Evolutionary conservation across 495 filamentous ascomycete genomes (phyloP).

Genomic region (Aspergillus diversus): DNA sequence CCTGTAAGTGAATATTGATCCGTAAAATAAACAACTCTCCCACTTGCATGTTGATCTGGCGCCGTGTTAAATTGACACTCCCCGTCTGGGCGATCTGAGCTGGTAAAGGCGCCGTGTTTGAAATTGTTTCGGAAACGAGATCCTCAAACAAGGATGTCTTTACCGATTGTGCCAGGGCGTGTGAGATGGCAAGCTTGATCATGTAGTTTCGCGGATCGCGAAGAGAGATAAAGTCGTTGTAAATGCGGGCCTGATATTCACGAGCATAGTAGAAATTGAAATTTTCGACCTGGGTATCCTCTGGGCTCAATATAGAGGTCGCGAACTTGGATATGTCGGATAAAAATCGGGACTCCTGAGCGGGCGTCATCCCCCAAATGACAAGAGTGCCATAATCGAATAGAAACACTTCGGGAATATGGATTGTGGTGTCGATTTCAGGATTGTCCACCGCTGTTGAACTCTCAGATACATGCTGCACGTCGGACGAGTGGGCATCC

Average conservation of each 20-base stretch:
- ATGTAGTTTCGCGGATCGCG: slow-evolving; percentile 94
- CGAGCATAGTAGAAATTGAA: slow-evolving; percentile 99
- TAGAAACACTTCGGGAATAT: slow-evolving; percentile 91
- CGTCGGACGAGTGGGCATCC: slow-evolving; percentile 33
- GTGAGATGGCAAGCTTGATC: slow-evolving; percentile 95
- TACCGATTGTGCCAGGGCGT: slow-evolving; percentile 91
- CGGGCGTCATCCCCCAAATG: slow-evolving; percentile 95
- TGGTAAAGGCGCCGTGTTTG: slow-evolving; percentile 85
- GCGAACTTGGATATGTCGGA: slow-evolving; percentile 97
- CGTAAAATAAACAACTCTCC: slow-evolving; percentile 95
- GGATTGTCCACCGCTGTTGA: slow-evolving; percentile 32
- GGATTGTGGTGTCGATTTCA: slow-evolving; percentile 67
- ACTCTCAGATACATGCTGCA: slow-evolving; percentile 33
- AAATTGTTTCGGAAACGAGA: slow-evolving; percentile 89
- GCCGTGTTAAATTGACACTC: slow-evolving; percentile 79
- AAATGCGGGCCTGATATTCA: slow-evolving; percentile 96
- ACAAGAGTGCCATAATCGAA: slow-evolving; percentile 99
- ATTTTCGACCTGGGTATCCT: slow-evolving; percentile 91
- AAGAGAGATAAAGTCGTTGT: slow-evolving; percentile 97
- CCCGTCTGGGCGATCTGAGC: slow-evolving; percentile 88
- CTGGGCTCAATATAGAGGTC: slow-evolving; percentile 79
- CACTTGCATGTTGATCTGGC: slow-evolving; percentile 97
- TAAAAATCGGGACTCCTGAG: slow-evolving; percentile 83
- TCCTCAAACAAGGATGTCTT: slow-evolving; percentile 98
- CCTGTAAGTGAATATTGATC: slow-evolving; percentile 97